Base-by-base conservation (phyloP, 2,329 filamentous ascomycete species). In the Aureobasidium namibiae region DNA sequence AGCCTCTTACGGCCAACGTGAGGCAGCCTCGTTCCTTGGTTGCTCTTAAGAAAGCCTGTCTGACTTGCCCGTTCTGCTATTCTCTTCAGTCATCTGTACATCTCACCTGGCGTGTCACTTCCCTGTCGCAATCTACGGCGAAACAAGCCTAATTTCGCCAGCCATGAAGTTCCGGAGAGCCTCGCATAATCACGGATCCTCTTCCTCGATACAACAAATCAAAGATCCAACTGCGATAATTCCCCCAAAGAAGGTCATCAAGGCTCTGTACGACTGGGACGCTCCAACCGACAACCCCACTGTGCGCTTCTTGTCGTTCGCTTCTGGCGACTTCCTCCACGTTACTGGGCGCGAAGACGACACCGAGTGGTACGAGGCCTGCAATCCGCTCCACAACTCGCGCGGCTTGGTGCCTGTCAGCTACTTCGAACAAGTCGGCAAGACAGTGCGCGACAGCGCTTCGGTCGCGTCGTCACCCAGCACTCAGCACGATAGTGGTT, bases 321-420 rank as follows among this genome's bases (percentile, higher is more conserved):
- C 87, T 65, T 89, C 90, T 71, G 94, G 94, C 69, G 94, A 99
- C 73, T 99, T 97, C 74, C 94, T 99, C 73, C 92, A 97, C 78
- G 94, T 99, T 64, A 92, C 97, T 73, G 90, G 89, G 68, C 88
- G 92, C 73, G 94, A 97, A 77, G 87, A 96, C 79, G 92, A 97
- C 72, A 77, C 79, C 41, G 90, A 96, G 72, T 99, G 94, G 92
- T 99, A 96, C 80, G 94, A 97, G 76, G 94, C 92, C 59, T 97
- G 91, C 80, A 99, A 99, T 72, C 94, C 94, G 62, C 80, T 96
- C 65, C 90, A 89, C 68, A 88, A 88, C 74, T 90, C 90, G 53
- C 86, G 91, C 65, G 94, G 94, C 62, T 82, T 99, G 62, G 94
- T 99, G 45, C 94, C 94, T 8, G 94, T 96, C 60, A 84, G 87